Conservation (phyloP, 352 stramenopile genomes). For the Phytophthora constricta region DNA sequence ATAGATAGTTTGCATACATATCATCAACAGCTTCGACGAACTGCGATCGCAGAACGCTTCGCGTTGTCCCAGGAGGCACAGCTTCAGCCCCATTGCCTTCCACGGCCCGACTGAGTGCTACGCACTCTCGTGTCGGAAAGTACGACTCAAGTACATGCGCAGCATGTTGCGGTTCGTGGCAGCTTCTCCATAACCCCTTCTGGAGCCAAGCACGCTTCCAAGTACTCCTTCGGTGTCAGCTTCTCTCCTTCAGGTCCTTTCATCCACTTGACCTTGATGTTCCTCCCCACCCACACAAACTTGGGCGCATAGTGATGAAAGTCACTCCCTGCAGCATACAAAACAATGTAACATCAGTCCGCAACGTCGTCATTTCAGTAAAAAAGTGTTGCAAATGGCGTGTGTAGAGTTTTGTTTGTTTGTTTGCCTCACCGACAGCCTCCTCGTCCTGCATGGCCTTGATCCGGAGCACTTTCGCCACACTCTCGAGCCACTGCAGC, state of each 20-base stretch:
- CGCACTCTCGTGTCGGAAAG: conserved; percentile 49
- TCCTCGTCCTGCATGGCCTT: conserved; percentile 68
- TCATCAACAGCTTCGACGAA: conserved; percentile 67
- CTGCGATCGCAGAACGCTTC: conserved; percentile 48
- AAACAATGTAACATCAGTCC: conserved; percentile 8
- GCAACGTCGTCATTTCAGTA: too few species aligned
- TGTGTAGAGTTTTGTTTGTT: background rate
- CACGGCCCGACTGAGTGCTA: conserved; percentile 56
- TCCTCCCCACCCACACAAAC: conserved; percentile 67
- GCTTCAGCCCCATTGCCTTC: conserved; percentile 38
- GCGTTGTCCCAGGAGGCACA: conserved; percentile 15
- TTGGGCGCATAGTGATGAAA: conserved; percentile 61
- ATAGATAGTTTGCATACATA: conserved; percentile 54
- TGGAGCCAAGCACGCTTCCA: conserved; percentile 51
- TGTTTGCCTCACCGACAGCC: conserved; percentile 42
- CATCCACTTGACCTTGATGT: conserved; percentile 81
- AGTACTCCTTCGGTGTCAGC: conserved; percentile 56
- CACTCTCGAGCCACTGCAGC: conserved; percentile 54
- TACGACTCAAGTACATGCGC: conserved; percentile 67
- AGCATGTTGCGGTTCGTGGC: conserved; percentile 55
- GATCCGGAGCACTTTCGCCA: conserved; percentile 51
- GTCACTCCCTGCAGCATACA: conserved; percentile 36
- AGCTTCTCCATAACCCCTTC: conserved; percentile 66
- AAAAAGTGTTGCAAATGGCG: background rate
- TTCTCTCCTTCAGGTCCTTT: conserved; percentile 46